A percentile compares a stretch with the other conserved stretches of the same genome.
Conservation (phyloP, 2,329 filamentous ascomycete species). For the Scytalidium lignicola region DNA sequence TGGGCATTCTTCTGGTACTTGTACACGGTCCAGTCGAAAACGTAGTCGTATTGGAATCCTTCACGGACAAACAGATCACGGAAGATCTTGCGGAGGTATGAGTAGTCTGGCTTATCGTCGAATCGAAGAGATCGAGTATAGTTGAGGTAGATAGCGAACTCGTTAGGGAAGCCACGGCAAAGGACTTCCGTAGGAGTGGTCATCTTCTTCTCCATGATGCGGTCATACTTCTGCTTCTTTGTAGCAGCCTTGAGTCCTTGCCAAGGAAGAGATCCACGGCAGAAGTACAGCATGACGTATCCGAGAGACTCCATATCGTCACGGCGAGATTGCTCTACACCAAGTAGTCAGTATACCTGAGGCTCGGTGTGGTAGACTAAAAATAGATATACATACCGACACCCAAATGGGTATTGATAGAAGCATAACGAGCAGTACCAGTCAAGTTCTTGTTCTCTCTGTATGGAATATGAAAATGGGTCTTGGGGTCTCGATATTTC, state of each 20-base stretch:
- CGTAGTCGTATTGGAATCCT: slow-evolving; percentile 99
- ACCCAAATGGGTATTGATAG: slow-evolving; percentile 97
- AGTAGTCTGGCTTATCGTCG: slow-evolving; percentile 99
- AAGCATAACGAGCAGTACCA: slow-evolving; percentile 95
- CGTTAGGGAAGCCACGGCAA: slow-evolving; percentile 97
- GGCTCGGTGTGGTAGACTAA: too few species aligned
- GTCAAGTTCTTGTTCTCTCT: slow-evolving; percentile 99
- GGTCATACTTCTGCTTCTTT: slow-evolving; percentile 99
- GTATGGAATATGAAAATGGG: slow-evolving; percentile 99
- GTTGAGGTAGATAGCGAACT: slow-evolving; percentile 99
- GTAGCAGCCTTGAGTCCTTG: slow-evolving; percentile 97
- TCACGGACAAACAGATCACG: slow-evolving; percentile 97
- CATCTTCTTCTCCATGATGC: slow-evolving; percentile 99
- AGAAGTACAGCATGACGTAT: slow-evolving; percentile 99
- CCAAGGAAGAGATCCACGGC: slow-evolving; percentile 97
- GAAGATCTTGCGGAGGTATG: slow-evolving; percentile 99
- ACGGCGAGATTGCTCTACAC: slow-evolving; percentile 87
- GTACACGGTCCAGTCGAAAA: slow-evolving; percentile 99
- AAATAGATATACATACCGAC: slow-evolving; percentile 57
- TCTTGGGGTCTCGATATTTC: slow-evolving; percentile 99
- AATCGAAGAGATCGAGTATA: slow-evolving; percentile 98
- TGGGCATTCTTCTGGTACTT: slow-evolving; percentile 99
- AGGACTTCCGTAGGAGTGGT: slow-evolving; percentile 97
- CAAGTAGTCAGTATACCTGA: slow-evolving; percentile 28
- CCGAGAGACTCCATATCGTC: slow-evolving; percentile 99